Base-by-base conservation (phyloP, 768 basidiomycete genomes). In the Lactifluus rugatus region DNA sequence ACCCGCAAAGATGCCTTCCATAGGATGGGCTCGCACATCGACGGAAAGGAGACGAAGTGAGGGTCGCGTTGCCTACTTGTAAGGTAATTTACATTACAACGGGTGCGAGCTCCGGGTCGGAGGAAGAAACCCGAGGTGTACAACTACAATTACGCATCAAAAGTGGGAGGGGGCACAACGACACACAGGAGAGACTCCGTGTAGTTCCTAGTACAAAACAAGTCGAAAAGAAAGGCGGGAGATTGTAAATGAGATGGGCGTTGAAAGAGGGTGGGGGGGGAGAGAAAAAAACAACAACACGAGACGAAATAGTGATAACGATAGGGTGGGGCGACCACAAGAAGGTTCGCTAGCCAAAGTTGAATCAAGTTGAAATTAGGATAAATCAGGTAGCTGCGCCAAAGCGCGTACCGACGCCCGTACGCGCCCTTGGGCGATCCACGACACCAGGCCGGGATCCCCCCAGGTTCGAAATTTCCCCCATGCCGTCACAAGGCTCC, bases 391-490 rank as follows among this genome's bases (percentile, higher is more conserved):
- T 68, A n/a, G 72, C 76, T 57, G 76, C 82, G 17, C 76, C 81
- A 67, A 87, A 87, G 34, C 85, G 81, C 32, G 83, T 69, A 41
- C 79, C 72, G 14, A 78, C 79, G 17, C 85, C 85, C n/a, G 84
- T 87, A 50, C 81, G 81, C 45, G 79, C 80, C 64, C 85, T 75
- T 5, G 86, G 82, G 57, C 88, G 75, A 66, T 86, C 76, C 36
- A 87, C 74, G 16, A 85, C 72, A 34, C 79, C 70, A 13, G 17
- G 26, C 16, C 61, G 44, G 26, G 51, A 32, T 36, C 26, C 54
- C 8, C 26, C 16, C 19, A 39, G 42, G 13, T 23, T 54, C 28
- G 32, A 44, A 23, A 13, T 14, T n/a, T 51, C 57, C 11, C 14
- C n/a, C 1, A n/a, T n/a, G 9, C 13, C 21, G 5, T 47, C 10